Evolutionary conservation across 169 alveolate species (phyloP).

Genomic region (Eimeria maxima): DNA sequence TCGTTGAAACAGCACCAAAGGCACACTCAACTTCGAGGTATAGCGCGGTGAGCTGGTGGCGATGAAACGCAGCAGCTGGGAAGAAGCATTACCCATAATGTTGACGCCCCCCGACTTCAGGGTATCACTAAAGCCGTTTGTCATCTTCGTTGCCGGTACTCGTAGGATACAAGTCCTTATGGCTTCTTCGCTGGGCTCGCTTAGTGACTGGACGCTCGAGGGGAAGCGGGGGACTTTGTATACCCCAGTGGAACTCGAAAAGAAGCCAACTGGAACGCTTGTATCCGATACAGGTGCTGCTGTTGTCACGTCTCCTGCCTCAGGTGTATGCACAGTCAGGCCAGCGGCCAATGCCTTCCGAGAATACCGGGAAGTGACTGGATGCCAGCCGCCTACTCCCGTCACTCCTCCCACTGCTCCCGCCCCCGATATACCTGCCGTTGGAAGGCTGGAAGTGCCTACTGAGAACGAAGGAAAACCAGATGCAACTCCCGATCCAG

Average conservation of each 20-base stretch:
- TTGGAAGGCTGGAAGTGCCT: background rate
- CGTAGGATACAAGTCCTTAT: conserved; percentile 21
- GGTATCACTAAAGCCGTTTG: conserved; percentile 61
- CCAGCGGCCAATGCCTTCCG: conserved; percentile 61
- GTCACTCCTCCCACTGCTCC: conserved; percentile 12
- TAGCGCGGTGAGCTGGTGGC: conserved; percentile 68
- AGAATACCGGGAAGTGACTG: background rate
- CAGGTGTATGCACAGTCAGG: conserved; percentile 17
- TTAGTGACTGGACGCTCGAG: conserved; percentile 4
- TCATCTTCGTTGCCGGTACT: conserved; percentile 20
- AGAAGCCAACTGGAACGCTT: conserved; percentile 53
- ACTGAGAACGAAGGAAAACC: background rate
- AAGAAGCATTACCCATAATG: background rate
- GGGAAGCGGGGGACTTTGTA: conserved; percentile 63
- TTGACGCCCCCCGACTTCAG: conserved; percentile 44
- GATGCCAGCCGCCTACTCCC: conserved; percentile 35
- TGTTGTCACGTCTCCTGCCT: conserved; percentile 37
- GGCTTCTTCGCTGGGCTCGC: conserved; percentile 42
- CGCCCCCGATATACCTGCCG: background rate
- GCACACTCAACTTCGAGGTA: conserved; percentile 33
- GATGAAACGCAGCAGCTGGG: conserved; percentile 26
- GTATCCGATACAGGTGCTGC: conserved; percentile 51
- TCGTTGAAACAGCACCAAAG: conserved; percentile 1
- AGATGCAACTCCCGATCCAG: background rate
- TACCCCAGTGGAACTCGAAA: conserved; percentile 23